These are phyloP conservation scores for Huntiella omanensis DNA, from an alignment of 2,329 filamentous ascomycete species.

Conservation along the genomic window DNA sequence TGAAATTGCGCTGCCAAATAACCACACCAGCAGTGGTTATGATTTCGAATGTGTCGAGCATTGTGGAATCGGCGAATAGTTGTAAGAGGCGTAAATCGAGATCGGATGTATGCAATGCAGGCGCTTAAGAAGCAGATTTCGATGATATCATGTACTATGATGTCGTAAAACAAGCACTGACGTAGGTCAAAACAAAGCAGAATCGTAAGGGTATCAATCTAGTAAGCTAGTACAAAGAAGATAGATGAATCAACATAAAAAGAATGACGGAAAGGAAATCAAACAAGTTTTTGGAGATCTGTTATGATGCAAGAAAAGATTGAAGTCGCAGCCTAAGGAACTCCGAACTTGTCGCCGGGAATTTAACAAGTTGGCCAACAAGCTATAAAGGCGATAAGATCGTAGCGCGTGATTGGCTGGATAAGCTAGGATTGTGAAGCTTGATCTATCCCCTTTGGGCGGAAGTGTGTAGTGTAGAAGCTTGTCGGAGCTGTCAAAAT, in stretches of 20 bases:
- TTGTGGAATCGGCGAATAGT: slow-evolving; percentile 21
- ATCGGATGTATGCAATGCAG: not conserved
- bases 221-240: not conserved
- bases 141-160: not conserved
- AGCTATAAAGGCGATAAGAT: slow-evolving; percentile 2
- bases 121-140: not conserved
- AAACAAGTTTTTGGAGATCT: not conserved
- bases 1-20: slow-evolving; percentile 81
- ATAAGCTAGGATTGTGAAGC: not conserved
- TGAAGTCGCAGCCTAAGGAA: not conserved
- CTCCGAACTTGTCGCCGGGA: too few relatives aligned
- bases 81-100: slow-evolving; percentile 4
- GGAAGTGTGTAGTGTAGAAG: not conserved
- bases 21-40: slow-evolving; percentile 91
- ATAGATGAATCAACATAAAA: not conserved
- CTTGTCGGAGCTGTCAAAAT: not conserved
- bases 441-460: not conserved
- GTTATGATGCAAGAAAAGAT: not conserved
- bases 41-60: slow-evolving; percentile 96
- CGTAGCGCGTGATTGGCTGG: slow-evolving; percentile 5
- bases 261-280: not conserved
- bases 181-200: not conserved
- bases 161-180: not conserved
- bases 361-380: not conserved
- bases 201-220: not conserved